phyloP scores from a whole-genome alignment of 768 basidiomycete species.

The Leccinum arenicola region DNA sequence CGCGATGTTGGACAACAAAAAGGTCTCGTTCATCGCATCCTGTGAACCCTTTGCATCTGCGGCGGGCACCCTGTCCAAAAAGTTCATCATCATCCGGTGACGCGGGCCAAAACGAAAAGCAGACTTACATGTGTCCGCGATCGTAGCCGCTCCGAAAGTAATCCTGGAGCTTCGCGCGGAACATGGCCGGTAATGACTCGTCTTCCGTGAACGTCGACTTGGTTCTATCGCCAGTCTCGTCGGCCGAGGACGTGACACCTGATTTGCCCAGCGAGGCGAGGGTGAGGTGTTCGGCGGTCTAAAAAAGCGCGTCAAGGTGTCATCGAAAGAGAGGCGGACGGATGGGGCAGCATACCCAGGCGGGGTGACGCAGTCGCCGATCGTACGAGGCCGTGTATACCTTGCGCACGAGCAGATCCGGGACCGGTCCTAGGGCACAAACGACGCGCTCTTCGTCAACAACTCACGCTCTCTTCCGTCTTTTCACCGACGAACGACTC shows the following conservation, averaged over 20 bases:
- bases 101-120: background rate
- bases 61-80: conserved; percentile 75
- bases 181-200: conserved; percentile 64
- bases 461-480: background rate
- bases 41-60: conserved; percentile 93
- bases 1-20: conserved; percentile 91
- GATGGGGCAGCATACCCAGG: conserved; percentile 64
- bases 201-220: conserved; percentile 87
- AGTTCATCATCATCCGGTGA: background rate
- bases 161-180: conserved; percentile 82
- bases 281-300: conserved; percentile 97
- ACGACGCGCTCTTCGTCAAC: conserved; percentile 3
- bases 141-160: conserved; percentile 95
- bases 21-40: conserved; percentile 96
- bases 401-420: conserved; percentile 73
- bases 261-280: conserved; percentile 66
- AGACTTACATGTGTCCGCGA: conserved; percentile 90
- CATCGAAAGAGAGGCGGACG: too few relatives aligned
- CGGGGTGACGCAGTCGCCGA: conserved; percentile 82
- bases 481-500: background rate
- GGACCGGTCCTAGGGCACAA: conserved; percentile 63
- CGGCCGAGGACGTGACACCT: conserved; percentile 30
- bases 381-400: conserved; percentile 93
- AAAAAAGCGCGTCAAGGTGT: background rate
- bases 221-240: conserved; percentile 58